Base-by-base conservation (phyloP, 371 early-diverging fungal species). In the Basidiobolus heterosporus region DNA sequence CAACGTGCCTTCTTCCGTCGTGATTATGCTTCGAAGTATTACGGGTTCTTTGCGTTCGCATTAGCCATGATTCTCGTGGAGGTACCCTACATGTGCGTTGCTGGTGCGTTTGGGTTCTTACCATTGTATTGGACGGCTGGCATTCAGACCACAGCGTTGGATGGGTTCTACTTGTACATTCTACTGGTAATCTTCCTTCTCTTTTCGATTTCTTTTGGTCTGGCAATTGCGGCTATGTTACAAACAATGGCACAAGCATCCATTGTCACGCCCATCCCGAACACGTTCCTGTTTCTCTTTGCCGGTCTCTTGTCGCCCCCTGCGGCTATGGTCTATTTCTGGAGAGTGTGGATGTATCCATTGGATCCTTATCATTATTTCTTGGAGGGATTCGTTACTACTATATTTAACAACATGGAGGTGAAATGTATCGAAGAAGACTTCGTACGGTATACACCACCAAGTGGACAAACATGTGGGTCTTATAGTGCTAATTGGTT, bases 311-410 rank as follows among this genome's bases (percentile, higher is more conserved):
- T 82, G 57, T 75, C 81, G 43, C 72, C 80, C 4, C 67, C 71
- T 24, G 19, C 43, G 6, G 52, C 61, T 4, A 82, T 85, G 78
- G 83, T 85, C 18, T 44, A 53, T 30, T 83, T 88, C 64, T 85
- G 84, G 82, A 60, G 72, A 11, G 48, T 65, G 0, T 83, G 82
- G 82, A 75, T 88, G 72, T 85, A 82, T 58, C 79, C 75, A 72
- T 47, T 83, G n/a, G 74, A 74, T 53, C 82, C 83, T 3, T 78
- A 76, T 55, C 74, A 74, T 45, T 85, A 88, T 57, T 61, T 76
- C 7, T 67, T 82, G 39, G 87, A 42, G 20, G 42, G 78, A 45
- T 61, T 84, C 7, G 65, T 85, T 5, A 69, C 73, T 46, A 83
- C 75, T 49, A 84, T 77, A 20, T 60, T 88, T 52, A 64, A 75